phyloP scores from a whole-genome alignment of 2,329 filamentous ascomycete genomes.

The Pseudogymnoascus sp. region DNA sequence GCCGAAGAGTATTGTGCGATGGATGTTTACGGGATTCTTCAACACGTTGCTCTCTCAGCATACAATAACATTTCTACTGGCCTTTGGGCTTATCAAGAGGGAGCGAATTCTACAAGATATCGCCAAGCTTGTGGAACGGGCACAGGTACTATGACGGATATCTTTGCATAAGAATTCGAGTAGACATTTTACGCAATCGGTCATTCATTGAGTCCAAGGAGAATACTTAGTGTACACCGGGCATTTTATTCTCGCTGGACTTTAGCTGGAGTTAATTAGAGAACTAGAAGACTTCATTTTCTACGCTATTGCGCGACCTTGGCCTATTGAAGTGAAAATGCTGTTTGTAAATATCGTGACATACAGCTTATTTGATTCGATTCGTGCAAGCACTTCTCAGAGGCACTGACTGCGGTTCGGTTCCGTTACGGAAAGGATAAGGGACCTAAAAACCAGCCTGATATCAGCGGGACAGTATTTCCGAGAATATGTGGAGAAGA shows the following conservation, averaged over 20 bases:
- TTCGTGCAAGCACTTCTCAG: slow-evolving; percentile 13
- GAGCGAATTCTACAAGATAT: not conserved
- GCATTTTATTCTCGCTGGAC: not conserved
- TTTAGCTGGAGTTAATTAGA: not conserved
- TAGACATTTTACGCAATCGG: not conserved
- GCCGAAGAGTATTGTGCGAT: not conserved
- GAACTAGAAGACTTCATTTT: not conserved
- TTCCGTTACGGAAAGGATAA: not conserved
- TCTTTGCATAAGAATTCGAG: not conserved
- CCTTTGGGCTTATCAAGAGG: not conserved
- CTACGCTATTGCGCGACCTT: not conserved
- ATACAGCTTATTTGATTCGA: not conserved
- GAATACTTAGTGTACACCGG: not conserved
- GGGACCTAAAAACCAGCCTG: not conserved
- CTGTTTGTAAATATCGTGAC: not conserved
- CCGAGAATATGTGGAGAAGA: not conserved
- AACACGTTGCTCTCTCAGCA: not conserved
- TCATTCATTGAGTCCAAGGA: not conserved
- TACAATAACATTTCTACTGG: not conserved
- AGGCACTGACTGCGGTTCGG: not conserved
- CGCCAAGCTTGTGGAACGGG: not conserved
- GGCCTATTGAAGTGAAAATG: not conserved
- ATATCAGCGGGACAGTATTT: not conserved
- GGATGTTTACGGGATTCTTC: not conserved
- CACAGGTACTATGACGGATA: not conserved